phyloP scores from a whole-genome alignment of 1,284 basidiomycete genomes.

The Leccinum fallax region DNA sequence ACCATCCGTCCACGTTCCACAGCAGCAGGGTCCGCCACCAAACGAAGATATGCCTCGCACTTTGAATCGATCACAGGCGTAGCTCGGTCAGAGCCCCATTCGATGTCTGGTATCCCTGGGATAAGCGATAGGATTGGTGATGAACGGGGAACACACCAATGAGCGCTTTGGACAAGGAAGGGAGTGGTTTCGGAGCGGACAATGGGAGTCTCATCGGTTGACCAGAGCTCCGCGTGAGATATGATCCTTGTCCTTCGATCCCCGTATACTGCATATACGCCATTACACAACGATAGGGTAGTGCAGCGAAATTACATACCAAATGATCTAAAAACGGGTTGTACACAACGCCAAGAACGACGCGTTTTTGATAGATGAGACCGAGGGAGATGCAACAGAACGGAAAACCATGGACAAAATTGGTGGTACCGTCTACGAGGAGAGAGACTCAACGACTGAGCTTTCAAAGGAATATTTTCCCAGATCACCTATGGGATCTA shows the following conservation, averaged over 20 bases:
- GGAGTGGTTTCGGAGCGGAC: constrained; percentile 63
- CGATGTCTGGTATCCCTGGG: constrained; percentile 57
- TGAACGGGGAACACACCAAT: constrained; percentile 48
- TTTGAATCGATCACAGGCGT: constrained; percentile 65
- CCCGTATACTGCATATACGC: constrained; percentile 67
- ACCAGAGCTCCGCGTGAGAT: constrained; percentile 56
- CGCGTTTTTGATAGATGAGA: constrained; percentile 76
- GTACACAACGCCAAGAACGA: constrained; percentile 89
- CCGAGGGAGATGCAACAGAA: constrained; percentile 91
- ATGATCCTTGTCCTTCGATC: constrained; percentile 78
- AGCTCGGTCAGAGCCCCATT: constrained; percentile 89
- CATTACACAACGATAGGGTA: background rate
- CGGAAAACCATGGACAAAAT: constrained; percentile 94
- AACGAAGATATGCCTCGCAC: constrained; percentile 68
- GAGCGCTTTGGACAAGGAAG: constrained; percentile 81
- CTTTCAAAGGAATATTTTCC: constrained; percentile 19
- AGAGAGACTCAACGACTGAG: background rate
- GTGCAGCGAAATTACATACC: constrained; percentile 37
- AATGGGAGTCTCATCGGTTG: constrained; percentile 70
- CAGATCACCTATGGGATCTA: constrained; percentile 72
- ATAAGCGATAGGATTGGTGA: background rate
- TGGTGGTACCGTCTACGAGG: constrained; percentile 81
- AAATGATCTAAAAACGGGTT: constrained; percentile 89
- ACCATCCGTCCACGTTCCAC: constrained; percentile 82
- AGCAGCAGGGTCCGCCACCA: constrained; percentile 66